Percentiles rank a stretch among this genome's conserved stretches.
Conservation (phyloP, 352 stramenopile species). For the Pythium biforme region DNA sequence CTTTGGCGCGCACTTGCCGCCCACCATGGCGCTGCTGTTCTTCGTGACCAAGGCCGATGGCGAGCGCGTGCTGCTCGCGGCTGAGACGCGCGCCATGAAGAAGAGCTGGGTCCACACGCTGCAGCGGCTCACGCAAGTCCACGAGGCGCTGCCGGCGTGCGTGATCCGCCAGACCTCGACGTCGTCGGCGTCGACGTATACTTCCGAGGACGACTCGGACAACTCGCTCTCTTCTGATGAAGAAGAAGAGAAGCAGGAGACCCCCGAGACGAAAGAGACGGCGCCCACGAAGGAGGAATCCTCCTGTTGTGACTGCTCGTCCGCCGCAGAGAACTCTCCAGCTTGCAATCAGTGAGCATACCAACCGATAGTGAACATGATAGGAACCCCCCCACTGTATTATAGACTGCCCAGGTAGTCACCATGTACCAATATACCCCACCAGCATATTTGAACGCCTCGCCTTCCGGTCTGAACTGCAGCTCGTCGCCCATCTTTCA, state of each 20-base stretch:
- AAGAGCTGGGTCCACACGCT: slow-evolving; percentile 61
- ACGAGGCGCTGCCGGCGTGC: slow-evolving; percentile 28
- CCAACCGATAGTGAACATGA: neutral
- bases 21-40: slow-evolving; percentile 55
- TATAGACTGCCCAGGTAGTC: neutral
- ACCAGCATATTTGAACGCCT: neutral
- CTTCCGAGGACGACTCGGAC: slow-evolving; percentile 24
- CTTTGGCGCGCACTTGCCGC: slow-evolving; percentile 52
- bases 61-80: slow-evolving; percentile 55
- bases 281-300: neutral
- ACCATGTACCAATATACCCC: neutral
- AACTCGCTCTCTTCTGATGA: slow-evolving; percentile 1
- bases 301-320: too few species aligned
- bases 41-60: slow-evolving; percentile 69
- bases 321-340: too few species aligned
- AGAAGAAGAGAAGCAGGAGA: slow-evolving; percentile 15
- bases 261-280: slow-evolving; percentile 3
- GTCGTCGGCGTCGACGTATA: slow-evolving; percentile 15
- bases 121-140: slow-evolving; percentile 46
- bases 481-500: too few species aligned
- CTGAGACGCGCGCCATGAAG: slow-evolving; percentile 44
- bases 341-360: neutral
- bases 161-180: slow-evolving; percentile 20
- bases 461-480: neutral
- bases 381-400: neutral